phyloP scores from a whole-genome alignment of 2,329 filamentous ascomycete species.

The Bipolaris cookei region DNA sequence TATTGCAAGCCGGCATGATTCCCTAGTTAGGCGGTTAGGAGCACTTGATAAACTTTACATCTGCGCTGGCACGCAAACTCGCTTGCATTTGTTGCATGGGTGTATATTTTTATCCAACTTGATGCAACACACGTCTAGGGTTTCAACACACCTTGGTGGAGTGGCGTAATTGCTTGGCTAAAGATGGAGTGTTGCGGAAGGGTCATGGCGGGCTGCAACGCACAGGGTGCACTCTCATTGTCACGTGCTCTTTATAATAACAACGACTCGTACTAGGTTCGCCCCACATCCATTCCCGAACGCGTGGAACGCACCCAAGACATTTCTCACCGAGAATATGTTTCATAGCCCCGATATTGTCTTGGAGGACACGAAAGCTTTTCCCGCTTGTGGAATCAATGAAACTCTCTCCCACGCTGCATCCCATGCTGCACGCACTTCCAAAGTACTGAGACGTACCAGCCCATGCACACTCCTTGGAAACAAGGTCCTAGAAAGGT shows the following conservation, averaged over 20 bases:
- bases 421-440: neutral
- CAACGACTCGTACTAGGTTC: neutral
- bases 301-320: conserved; percentile 2
- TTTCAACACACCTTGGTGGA: neutral
- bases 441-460: neutral
- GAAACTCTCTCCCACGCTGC: neutral
- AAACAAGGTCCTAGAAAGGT: neutral
- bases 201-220: neutral
- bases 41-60: neutral
- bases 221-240: neutral
- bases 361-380: neutral
- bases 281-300: neutral
- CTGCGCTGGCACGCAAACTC: neutral
- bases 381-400: neutral
- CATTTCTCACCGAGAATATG: conserved; percentile 1
- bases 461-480: neutral
- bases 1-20: neutral
- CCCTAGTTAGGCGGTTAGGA: neutral
- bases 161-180: neutral
- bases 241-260: neutral
- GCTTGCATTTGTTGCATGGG: neutral
- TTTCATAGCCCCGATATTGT: neutral
- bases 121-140: neutral
- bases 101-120: neutral
- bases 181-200: neutral